Conservation (phyloP, 2,329 filamentous ascomycete genomes). For the Aspergillus ustus region DNA sequence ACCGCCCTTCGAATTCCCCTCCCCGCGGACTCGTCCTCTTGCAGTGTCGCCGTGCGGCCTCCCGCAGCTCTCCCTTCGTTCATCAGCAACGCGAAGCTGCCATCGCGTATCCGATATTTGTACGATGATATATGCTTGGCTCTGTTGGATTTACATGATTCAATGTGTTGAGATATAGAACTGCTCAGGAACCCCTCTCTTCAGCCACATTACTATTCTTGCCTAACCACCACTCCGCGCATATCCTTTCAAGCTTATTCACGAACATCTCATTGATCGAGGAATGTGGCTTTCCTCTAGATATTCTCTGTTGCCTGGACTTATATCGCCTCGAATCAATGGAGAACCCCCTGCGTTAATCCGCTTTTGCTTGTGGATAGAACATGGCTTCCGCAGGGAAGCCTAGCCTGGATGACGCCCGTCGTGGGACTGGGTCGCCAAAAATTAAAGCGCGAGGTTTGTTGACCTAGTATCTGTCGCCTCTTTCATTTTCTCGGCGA, state of each 20-base stretch:
- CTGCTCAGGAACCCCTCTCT: slow-evolving; percentile 2
- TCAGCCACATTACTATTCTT: slow-evolving; percentile 9
- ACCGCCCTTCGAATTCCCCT: slow-evolving; percentile 21
- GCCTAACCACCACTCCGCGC: slow-evolving; percentile 9
- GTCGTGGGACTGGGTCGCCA: slow-evolving; percentile 51
- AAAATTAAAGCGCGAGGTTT: slow-evolving; percentile 55
- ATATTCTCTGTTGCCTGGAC: slow-evolving; percentile 32
- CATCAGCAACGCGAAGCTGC: slow-evolving; percentile 25
- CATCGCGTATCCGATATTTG: slow-evolving; percentile 15
- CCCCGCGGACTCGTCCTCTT: slow-evolving; percentile 27
- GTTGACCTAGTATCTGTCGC: slow-evolving; percentile 23
- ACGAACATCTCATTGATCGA: slow-evolving; percentile 23
- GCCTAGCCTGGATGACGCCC: slow-evolving; percentile 50
- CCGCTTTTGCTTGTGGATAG: slow-evolving; percentile 38
- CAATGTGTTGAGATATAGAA: slow-evolving; percentile 16
- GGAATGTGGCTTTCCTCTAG: slow-evolving; percentile 45
- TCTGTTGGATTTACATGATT: slow-evolving; percentile 14
- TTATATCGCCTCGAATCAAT: slow-evolving; percentile 43
- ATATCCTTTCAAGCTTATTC: slow-evolving; percentile 14
- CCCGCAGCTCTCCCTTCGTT: slow-evolving; percentile 18
- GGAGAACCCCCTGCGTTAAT: slow-evolving; percentile 45
- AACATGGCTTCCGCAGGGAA: slow-evolving; percentile 51
- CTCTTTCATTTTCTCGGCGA: background rate
- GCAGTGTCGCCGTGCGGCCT: slow-evolving; percentile 23
- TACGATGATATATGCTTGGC: slow-evolving; percentile 17